Conservation (phyloP, 2,329 filamentous ascomycete species). For the Kalaharituber pfeilii region DNA sequence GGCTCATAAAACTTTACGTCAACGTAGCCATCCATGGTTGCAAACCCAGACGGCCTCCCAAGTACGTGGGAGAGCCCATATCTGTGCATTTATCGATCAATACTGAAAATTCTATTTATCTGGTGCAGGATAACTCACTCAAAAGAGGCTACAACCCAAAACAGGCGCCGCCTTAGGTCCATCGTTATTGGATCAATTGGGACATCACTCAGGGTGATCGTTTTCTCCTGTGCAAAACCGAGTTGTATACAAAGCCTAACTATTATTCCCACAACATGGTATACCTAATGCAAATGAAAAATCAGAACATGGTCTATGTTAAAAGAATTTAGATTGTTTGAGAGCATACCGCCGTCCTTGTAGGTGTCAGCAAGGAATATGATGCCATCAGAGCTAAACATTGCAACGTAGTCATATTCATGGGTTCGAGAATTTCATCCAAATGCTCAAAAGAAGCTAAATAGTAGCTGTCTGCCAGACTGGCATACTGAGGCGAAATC, state of each 20-base stretch:
- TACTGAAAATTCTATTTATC: neutral
- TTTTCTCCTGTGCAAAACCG: slow-evolving; percentile 74
- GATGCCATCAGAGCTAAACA: slow-evolving; percentile 75
- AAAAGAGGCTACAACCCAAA: slow-evolving; percentile 78
- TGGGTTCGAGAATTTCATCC: slow-evolving; percentile 66
- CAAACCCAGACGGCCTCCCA: slow-evolving; percentile 71
- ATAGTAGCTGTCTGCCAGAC: slow-evolving; percentile 87
- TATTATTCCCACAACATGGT: slow-evolving; percentile 80
- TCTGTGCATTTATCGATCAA: slow-evolving; percentile 6
- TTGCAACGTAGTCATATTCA: slow-evolving; percentile 78
- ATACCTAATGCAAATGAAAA: slow-evolving; percentile 32
- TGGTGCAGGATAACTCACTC: slow-evolving; percentile 35
- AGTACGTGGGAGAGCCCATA: slow-evolving; percentile 69
- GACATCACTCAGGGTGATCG: slow-evolving; percentile 48
- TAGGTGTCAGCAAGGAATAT: slow-evolving; percentile 84
- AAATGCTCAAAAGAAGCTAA: slow-evolving; percentile 72
- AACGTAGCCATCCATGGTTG: slow-evolving; percentile 62
- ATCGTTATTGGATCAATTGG: slow-evolving; percentile 54
- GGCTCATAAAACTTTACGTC: slow-evolving; percentile 73
- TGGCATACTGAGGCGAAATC: slow-evolving; percentile 68
- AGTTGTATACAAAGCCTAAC: slow-evolving; percentile 78
- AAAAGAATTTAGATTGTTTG: neutral
- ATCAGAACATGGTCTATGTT: neutral
- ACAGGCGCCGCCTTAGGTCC: slow-evolving; percentile 74
- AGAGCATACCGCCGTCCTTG: slow-evolving; percentile 49